Evolutionary conservation across 306 rosid species (phyloP).

Genomic region (Ammopiptanthus mongolicus): DNA sequence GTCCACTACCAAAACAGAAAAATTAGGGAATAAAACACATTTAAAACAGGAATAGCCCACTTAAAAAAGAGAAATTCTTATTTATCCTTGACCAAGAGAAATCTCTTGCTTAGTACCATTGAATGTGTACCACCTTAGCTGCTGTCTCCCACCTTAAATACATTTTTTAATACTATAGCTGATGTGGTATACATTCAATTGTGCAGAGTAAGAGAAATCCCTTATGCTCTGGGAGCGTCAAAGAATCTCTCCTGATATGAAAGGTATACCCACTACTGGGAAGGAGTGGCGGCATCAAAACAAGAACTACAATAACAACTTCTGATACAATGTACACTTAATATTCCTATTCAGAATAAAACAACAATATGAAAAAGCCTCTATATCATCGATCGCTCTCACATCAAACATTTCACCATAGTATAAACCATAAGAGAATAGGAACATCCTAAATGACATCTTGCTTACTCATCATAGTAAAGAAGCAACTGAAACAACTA

Average conservation of each 20-base stretch:
- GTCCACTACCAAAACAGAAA: background rate
- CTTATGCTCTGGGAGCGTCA: too few species aligned
- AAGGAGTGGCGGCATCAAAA: background rate
- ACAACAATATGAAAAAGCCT: background rate
- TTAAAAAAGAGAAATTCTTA: background rate
- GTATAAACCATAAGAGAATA: slow-evolving; percentile 15
- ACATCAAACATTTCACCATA: background rate
- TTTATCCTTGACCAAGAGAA: background rate
- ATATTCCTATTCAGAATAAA: background rate
- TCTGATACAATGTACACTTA: background rate
- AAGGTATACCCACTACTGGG: slow-evolving; percentile 8
- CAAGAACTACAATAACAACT: background rate
- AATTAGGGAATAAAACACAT: background rate
- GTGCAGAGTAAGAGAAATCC: background rate
- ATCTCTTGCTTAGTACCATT: background rate
- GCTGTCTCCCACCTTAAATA: background rate
- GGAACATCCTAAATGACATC: background rate
- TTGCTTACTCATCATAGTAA: slow-evolving; percentile 5
- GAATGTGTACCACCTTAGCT: background rate
- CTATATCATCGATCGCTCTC: slow-evolving; percentile 1
- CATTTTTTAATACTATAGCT: background rate
- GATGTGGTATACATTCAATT: background rate
- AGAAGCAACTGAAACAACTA: background rate
- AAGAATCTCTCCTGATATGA: background rate
- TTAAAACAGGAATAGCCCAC: background rate